Base-by-base conservation (phyloP, 805 yeast genomes). In the Middelhovenomyces tepae region DNA sequence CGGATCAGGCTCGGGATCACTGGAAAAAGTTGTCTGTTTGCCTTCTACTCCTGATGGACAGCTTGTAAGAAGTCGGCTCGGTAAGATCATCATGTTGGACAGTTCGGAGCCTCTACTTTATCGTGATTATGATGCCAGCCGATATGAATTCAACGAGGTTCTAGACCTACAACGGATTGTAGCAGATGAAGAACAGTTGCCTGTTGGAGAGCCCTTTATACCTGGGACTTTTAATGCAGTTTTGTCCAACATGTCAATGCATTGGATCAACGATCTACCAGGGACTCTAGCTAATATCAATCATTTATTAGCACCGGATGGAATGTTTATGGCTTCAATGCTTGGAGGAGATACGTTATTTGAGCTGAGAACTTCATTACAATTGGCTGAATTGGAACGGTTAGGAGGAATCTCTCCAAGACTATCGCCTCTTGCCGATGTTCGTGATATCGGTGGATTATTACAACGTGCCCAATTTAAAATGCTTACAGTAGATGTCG, bases 261-360 rank as follows among this genome's bases (percentile, higher is more conserved):
- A 84, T 54, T 84, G 94, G 94, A 74, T 81, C 38, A 84, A 84
- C 48, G 87, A 84, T 46, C 64, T 84, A n/a, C 94, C 94, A 0
- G 62, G 65, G 1, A 70, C 73, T 2, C 64, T 83, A 32, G 53
- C 56, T 11, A 65, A 71, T 38, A 66, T 83, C 44, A 71, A 75
- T 49, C 49, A 57, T 4, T 65, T 80, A 16, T 60, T 84, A 22
- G 72, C 71, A 39, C 89, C 89, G 2, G 93, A 84, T 53, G 89
- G 94, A 2, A 62, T 86, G 48, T 80, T 84, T 44, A 67, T 84
- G 65, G 93, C 82, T 2, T 71, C 85, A 15, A 69, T 84, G 67
- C 71, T 81, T 44, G 91, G 89, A 14, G 89, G 87, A 7, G 94
- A 84, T 50, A 78, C 93, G 1, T 56, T 84, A n/a, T 84, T 74